Evolutionary conservation across 2,329 filamentous ascomycete species (phyloP), one percentile per base, ranked within the genome.

Genomic region (Scolecobasidium constrictum): DNA sequence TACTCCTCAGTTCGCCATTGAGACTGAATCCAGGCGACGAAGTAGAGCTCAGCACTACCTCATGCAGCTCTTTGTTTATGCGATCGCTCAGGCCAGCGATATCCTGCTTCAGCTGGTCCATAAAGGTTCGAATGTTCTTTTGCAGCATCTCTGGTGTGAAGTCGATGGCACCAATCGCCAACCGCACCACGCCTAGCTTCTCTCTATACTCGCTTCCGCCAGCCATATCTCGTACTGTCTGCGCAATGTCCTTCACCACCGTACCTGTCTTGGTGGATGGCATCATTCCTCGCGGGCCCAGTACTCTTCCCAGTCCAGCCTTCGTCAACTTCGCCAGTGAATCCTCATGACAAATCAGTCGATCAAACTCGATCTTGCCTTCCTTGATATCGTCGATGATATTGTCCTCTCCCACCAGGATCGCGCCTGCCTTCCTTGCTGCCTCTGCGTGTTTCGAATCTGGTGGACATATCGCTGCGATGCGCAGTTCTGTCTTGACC

Each of bases 231-330:
- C 75, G 77, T 55, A 98, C 83, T 23, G 79, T 73, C n/a, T 70
- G 63, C 42, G 73, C 73, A 13, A 94, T 75, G 58, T 94, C 83
- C 56, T 75, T 81, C 18, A 94, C 86, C 44, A 98, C 83, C 1
- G 92, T 96, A 50, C 86, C 87, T 48, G 78, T 78, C 71, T 94
- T 94, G 47, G 75, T 67, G 59, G 77, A 93, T 4, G 92, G 92
- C 92, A 98, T 96, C 56, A 98, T 64, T 3, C 88, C 88, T 62
- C 77, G 81, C 36, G 93, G 92, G 55, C 92, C 92, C 16, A 98
- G 70, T 35, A 94, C 73, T 50, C 81, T 75, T 49, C 83, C 90
- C 49, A 98, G 62, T 1, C 75, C 77, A 26, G 87, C 82, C 68
- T 92, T 88, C 59, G 81, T 83, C 55, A 98, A 68, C 44, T 83